Base-by-base conservation (phyloP, 768 basidiomycete species). In the Neoboletus brunneissimus region DNA sequence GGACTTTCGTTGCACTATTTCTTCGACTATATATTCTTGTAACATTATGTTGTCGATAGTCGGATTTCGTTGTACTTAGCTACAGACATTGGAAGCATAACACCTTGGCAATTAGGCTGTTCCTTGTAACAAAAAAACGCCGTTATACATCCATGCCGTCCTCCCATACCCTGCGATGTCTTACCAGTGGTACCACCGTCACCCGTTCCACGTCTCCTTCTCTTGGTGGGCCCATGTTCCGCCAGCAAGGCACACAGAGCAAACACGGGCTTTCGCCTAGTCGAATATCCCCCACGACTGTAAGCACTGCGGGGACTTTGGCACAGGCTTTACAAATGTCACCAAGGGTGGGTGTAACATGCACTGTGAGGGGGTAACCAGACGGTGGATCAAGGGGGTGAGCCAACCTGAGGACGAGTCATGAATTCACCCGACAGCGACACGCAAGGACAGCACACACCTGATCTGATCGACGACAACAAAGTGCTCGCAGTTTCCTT, bases 401-500 rank as follows among this genome's bases (percentile, higher is more conserved):
- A 31, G 77, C 74, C 20, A 86, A 69, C 60, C 90, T 93, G 56
- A 34, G 45, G 8, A 50, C 15, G 51, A 40, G 52, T 58, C 53
- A 57, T 47, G 43, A 37, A 62, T 27, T 27, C 38, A 41, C 34
- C 43, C 45, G 54, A 48, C 10, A 25, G 16, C 32, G 18, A 32
- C 10, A 43, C 5, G 18, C 23, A 34, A 54, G 25, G 50, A 46
- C 16, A 32, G 27, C 31, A 27, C 32, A 41, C 62, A 83, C 91
- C 92, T 79, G 57, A 94, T 85, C 59, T 88, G 80, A 56, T 90
- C 84, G 38, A 93, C 59, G 22, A 87, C 80, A 22, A 91, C 61
- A 67, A 86, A 89, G 64, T 94, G 91, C 62, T 92, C 89, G 65
- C 91, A 94, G 62, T 83, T 87, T 34, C 91, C 91, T 52, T 81